Evolutionary conservation across 202 grass and related monocot genomes (phyloP).

Genomic region (Musa balbisiana): DNA sequence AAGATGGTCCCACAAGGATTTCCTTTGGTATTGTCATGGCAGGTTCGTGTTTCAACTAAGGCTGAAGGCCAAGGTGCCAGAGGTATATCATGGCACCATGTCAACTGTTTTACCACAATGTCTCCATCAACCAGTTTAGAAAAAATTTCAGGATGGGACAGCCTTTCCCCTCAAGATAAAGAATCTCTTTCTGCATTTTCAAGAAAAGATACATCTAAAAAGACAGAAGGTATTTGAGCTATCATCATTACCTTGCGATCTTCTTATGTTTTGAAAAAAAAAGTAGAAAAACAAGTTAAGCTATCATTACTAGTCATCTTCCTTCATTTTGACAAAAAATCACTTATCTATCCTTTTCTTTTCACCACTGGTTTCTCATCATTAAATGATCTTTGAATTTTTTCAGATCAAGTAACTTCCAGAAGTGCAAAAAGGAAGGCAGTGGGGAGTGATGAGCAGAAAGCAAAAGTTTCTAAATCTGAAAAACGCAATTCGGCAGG

Average conservation of each 20-base stretch:
- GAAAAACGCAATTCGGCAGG: slow-evolving; percentile 37
- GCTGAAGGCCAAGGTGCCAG: slow-evolving; percentile 58
- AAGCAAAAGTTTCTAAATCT: slow-evolving; percentile 49
- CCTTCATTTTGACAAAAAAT: neutral
- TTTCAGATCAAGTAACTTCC: slow-evolving; percentile 40
- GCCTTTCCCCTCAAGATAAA: slow-evolving; percentile 54
- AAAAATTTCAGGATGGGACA: slow-evolving; percentile 78
- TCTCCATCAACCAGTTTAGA: slow-evolving; percentile 49
- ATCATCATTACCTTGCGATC: neutral
- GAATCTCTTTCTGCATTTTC: slow-evolving; percentile 41
- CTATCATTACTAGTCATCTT: neutral
- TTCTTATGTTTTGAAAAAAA: neutral
- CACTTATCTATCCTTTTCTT: no score
- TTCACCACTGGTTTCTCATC: neutral
- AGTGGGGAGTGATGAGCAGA: slow-evolving; percentile 24
- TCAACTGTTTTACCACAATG: slow-evolving; percentile 64
- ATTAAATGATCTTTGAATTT: slow-evolving; percentile 1
- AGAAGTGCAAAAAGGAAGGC: slow-evolving; percentile 70
- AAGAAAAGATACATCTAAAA: slow-evolving; percentile 35
- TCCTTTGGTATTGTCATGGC: slow-evolving; percentile 2
- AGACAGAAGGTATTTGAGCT: slow-evolving; percentile 30
- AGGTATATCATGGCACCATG: slow-evolving; percentile 70
- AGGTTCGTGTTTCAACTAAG: slow-evolving; percentile 84
- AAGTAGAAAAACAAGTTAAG: no score
- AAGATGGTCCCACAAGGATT: neutral